phyloP scores from a whole-genome alignment of 2,329 filamentous ascomycete genomes.

The Nannizziopsis arthrosporioides region DNA sequence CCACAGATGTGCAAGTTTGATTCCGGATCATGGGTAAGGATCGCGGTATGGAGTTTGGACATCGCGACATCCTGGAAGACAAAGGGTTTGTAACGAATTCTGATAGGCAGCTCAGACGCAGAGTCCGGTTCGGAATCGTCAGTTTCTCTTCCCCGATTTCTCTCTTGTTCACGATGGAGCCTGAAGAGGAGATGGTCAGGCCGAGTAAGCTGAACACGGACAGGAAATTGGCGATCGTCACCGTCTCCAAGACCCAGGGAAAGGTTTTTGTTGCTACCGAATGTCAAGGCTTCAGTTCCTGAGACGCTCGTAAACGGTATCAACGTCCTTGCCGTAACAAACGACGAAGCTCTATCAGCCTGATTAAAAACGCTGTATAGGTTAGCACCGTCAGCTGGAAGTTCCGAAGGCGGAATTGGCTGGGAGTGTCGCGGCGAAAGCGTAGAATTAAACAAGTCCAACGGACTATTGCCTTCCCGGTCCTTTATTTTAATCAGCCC shows the following conservation, averaged over 20 bases:
- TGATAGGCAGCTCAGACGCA: conserved; percentile 52
- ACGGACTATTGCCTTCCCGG: conserved; percentile 83
- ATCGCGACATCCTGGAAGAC: conserved; percentile 71
- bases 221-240: conserved; percentile 86
- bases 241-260: conserved; percentile 90
- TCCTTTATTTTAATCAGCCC: conserved; percentile 91
- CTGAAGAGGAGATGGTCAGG: conserved; percentile 64
- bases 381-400: conserved; percentile 35
- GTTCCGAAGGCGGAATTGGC: conserved; percentile 5
- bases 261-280: conserved; percentile 93
- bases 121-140: conserved; percentile 23
- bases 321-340: conserved; percentile 16
- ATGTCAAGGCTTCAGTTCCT: conserved; percentile 82
- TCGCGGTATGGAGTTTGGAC: conserved; percentile 82
- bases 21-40: conserved; percentile 74
- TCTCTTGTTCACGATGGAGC: conserved; percentile 57
- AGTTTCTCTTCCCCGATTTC: conserved; percentile 19
- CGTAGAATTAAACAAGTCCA: conserved; percentile 82
- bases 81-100: conserved; percentile 61
- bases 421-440: conserved; percentile 56
- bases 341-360: too few relatives aligned
- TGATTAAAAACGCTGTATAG: conserved; percentile 27
- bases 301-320: conserved; percentile 33
- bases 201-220: conserved; percentile 64
- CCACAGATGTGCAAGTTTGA: conserved; percentile 90